phyloP scores from a whole-genome alignment of 2,329 filamentous ascomycete genomes.

The Colletotrichum spinosum region DNA sequence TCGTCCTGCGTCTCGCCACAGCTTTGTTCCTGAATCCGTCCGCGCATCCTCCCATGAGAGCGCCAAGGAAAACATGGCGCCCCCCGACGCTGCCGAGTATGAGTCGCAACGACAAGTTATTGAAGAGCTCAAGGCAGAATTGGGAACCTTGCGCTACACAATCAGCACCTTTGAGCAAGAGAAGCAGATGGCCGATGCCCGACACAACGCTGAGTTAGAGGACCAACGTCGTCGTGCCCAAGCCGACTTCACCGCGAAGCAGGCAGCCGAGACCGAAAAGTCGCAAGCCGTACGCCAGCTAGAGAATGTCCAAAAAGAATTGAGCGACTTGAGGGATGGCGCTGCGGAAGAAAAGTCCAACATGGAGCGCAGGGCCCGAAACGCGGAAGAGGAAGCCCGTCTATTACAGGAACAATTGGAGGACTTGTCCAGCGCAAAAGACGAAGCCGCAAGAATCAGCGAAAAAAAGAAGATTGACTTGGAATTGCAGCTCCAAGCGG shows the following conservation, averaged over 20 bases:
- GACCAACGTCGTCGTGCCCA: slow-evolving; percentile 86
- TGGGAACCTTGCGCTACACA: slow-evolving; percentile 89
- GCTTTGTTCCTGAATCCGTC: slow-evolving; percentile 52
- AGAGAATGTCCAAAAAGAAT: slow-evolving; percentile 62
- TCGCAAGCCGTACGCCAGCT: slow-evolving; percentile 61
- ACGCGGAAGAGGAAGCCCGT: slow-evolving; percentile 79
- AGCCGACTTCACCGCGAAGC: slow-evolving; percentile 79
- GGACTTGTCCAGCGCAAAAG: slow-evolving; percentile 71
- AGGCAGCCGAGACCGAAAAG: slow-evolving; percentile 68
- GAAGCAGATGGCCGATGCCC: slow-evolving; percentile 80
- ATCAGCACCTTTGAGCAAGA: slow-evolving; percentile 90
- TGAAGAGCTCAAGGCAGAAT: slow-evolving; percentile 88
- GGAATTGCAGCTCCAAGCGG: slow-evolving; percentile 61
- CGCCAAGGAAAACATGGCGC: slow-evolving; percentile 70
- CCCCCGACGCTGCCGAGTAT: slow-evolving; percentile 68
- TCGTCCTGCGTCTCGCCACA: slow-evolving; percentile 55
- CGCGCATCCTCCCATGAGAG: slow-evolving; percentile 66
- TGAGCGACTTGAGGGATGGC: slow-evolving; percentile 62
- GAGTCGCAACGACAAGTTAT: slow-evolving; percentile 67
- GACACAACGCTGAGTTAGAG: slow-evolving; percentile 85
- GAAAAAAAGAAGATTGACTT: slow-evolving; percentile 68
- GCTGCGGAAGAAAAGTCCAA: slow-evolving; percentile 70
- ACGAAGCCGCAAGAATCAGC: slow-evolving; percentile 74
- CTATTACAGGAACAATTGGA: slow-evolving; percentile 84
- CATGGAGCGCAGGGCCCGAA: slow-evolving; percentile 75